Percentiles rank a stretch among this genome's conserved stretches.
Conservation (phyloP, 768 basidiomycete genomes). For the Leccinum truebloodii region DNA sequence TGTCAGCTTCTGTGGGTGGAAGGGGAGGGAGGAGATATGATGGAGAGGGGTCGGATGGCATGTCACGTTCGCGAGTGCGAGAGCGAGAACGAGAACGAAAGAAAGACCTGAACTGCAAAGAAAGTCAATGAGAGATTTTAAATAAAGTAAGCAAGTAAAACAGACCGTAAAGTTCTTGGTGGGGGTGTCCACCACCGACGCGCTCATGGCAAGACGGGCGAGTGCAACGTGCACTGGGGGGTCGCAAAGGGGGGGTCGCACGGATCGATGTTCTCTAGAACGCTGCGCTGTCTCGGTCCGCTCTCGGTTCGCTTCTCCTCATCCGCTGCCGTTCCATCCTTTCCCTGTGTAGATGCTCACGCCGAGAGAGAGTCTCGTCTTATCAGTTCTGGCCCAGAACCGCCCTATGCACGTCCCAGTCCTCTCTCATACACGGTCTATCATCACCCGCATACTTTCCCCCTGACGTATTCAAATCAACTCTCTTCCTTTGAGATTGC, state of each 20-base stretch:
- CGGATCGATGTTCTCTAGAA: conserved; percentile 4
- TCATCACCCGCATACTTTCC: conserved; percentile 60
- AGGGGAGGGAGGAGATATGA: neutral
- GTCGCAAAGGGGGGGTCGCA: neutral
- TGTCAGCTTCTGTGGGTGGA: conserved; percentile 11
- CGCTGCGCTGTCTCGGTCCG: neutral
- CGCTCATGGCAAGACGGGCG: neutral
- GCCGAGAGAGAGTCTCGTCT: conserved; percentile 65
- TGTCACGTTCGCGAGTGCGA: conserved; percentile 31
- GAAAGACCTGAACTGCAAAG: conserved; percentile 58
- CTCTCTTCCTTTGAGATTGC: conserved; percentile 82
- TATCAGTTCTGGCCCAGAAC: conserved; percentile 68
- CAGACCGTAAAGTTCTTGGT: neutral
- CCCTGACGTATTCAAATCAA: conserved; percentile 58
- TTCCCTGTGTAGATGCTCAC: conserved; percentile 86
- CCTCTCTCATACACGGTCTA: conserved; percentile 74
- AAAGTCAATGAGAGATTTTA: neutral
- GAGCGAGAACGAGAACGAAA: conserved; percentile 56
- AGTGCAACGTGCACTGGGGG: neutral
- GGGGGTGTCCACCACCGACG: neutral
- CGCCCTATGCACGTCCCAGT: conserved; percentile 77
- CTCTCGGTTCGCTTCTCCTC: neutral
- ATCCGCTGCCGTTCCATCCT: conserved; percentile 30
- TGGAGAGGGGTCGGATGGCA: conserved; percentile 10
- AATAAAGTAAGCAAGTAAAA: neutral